Percentiles rank a stretch among this genome's conserved stretches.
Evolutionary conservation across 805 yeast species (phyloP).

Genomic region (Myxozyma kluyveri): DNA sequence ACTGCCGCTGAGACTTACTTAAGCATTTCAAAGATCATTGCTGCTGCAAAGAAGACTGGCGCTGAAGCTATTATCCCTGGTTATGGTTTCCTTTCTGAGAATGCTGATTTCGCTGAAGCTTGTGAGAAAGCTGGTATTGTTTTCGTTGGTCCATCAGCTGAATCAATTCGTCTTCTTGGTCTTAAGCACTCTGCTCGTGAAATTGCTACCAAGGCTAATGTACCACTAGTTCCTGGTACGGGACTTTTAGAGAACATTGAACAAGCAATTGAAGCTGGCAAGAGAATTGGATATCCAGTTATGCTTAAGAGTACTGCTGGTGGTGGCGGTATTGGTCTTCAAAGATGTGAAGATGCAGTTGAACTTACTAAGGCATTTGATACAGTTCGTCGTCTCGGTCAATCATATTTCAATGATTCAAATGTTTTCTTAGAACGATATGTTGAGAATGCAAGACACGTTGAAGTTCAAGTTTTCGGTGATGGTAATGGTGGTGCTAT

Average conservation of each 20-base stretch:
- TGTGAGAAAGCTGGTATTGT: conserved; percentile 78
- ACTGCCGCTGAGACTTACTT: conserved; percentile 91
- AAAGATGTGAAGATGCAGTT: conserved; percentile 77
- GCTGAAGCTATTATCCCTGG: conserved; percentile 98
- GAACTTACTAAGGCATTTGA: conserved; percentile 84
- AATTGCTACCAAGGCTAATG: conserved; percentile 86
- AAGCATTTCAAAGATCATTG: conserved; percentile 76
- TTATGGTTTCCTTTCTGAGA: conserved; percentile 93
- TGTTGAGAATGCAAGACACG: conserved; percentile 93
- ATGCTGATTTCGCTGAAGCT: conserved; percentile 91
- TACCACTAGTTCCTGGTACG: conserved; percentile 97
- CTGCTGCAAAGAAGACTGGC: conserved; percentile 76
- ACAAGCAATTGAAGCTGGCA: conserved; percentile 77
- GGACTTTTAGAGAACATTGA: conserved; percentile 67
- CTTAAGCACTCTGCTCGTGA: conserved; percentile 95
- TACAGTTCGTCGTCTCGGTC: conserved; percentile 91
- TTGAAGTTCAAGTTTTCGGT: conserved; percentile 94
- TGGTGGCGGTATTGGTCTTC: conserved; percentile 98
- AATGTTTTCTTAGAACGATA: conserved; percentile 95
- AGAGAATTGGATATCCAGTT: conserved; percentile 72
- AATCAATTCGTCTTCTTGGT: conserved; percentile 86
- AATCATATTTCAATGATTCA: conserved; percentile 87
- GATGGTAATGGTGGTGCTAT: conserved; percentile 92
- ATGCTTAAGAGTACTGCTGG: conserved; percentile 99
- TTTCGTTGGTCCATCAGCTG: conserved; percentile 96